A percentile compares a stretch with the other conserved stretches of the same genome.
phyloP scores from a whole-genome alignment of 345 rosid species.

The Brassica napus region Da-Ae NC_063448.1:37088501-37089000 shows the following conservation, averaged over 20 bases:
- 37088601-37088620: not conserved
- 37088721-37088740: not conserved
- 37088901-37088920: too few species aligned
- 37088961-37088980: too few species aligned
- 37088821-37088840: too few species aligned
- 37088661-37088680: not conserved
- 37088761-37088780: not conserved
- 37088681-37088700: not conserved
- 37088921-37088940: too few species aligned
- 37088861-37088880: too few species aligned
- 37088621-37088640: constrained; percentile 10
- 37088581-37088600: not conserved
- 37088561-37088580: not conserved
- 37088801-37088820: not conserved
- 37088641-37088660: not conserved
- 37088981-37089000: too few species aligned
- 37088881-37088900: too few species aligned
- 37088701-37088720: constrained; percentile 22
- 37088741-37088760: not conserved
- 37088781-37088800: not conserved
- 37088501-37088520: not conserved
- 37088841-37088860: too few species aligned
- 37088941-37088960: too few species aligned
- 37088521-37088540: not conserved
- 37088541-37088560: not conserved